Base-by-base conservation (phyloP, 2,329 filamentous ascomycete genomes). In the Alternaria solani region DNA sequence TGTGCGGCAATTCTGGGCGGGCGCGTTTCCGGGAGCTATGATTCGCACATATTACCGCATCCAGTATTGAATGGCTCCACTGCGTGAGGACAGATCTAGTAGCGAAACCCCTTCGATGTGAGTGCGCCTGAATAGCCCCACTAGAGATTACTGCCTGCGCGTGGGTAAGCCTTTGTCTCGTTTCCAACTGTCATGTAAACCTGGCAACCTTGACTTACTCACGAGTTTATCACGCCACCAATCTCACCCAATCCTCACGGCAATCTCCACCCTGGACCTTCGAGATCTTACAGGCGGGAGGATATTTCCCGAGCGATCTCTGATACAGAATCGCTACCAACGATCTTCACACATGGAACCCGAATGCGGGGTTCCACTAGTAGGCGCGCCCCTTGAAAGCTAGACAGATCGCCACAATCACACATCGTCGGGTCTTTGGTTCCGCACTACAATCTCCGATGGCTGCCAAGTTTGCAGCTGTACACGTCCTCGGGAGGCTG, bases 21-120 rank as follows among this genome's bases (percentile, higher is more conserved):
- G 20, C 20, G n/a, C 12, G 44, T 32, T 44, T 18, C 57, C 57
- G 46, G 20, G 44, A 34, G 8, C 46, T 32, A 51, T 49, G 36
- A 56, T 39, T 56, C 57, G 57, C 57, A 20, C 52, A n/a, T 26
- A 59, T 56, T 59, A 26, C 52, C 32, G 25, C 47, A 44, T 56
- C 34, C 36, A 28, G 57, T 28, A 44, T 42, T 43, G 42, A 16
- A 42, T 20, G 26, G 30, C 20, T 42, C 39, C 39, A 23, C 38
- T 41, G 23, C 18, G 38, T 9, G 23, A 23, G 11, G 5, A 41
- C 38, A 23, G 18, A 34, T 36, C 46, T 34, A 49, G 20, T 38
- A 23, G 20, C 30, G 20, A 49, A 49, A 49, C 30, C 46, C 46
- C 39, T 25, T 26, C 30, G 32, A 36, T 30, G n/a, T 49, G 28